These are phyloP conservation scores for Ogataea hybrid DNA, from an alignment of 1,139 yeast genomes.

Conservation along the genomic window DNA sequence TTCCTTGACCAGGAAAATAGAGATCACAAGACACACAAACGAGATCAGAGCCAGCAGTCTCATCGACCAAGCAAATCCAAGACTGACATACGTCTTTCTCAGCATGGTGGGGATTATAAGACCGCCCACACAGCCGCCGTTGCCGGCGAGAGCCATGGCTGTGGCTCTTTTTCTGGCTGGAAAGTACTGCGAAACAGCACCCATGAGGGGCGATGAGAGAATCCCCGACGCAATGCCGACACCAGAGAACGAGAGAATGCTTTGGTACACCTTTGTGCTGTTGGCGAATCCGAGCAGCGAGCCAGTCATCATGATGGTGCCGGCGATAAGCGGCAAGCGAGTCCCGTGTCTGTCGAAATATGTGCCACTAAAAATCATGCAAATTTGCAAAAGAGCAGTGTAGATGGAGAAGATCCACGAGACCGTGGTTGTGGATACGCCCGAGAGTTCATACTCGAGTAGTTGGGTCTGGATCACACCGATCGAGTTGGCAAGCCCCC, in stretches of 20 bases:
- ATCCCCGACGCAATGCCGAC: constrained; percentile 57
- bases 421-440: constrained; percentile 42
- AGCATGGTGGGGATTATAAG: constrained; percentile 56
- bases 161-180: constrained; percentile 48
- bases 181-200: constrained; percentile 65
- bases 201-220: constrained; percentile 57
- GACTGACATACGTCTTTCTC: constrained; percentile 40
- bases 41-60: constrained; percentile 52
- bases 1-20: constrained; percentile 44
- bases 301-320: constrained; percentile 43
- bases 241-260: constrained; percentile 56
- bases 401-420: constrained; percentile 67
- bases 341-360: constrained; percentile 57
- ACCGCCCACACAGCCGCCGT: constrained; percentile 66
- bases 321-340: constrained; percentile 40
- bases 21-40: constrained; percentile 40
- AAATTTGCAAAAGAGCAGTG: constrained; percentile 51
- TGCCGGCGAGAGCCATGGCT: constrained; percentile 57
- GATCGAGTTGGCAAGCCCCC: constrained; percentile 57
- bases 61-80: constrained; percentile 65
- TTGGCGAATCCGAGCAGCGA: constrained; percentile 56
- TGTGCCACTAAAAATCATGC: constrained; percentile 58
- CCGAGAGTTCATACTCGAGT: constrained; percentile 45
- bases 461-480: constrained; percentile 65
- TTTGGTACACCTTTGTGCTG: constrained; percentile 53